Evolutionary conservation across 352 stramenopile genomes (phyloP).

Genomic region (Phytophthora pluvialis): DNA sequence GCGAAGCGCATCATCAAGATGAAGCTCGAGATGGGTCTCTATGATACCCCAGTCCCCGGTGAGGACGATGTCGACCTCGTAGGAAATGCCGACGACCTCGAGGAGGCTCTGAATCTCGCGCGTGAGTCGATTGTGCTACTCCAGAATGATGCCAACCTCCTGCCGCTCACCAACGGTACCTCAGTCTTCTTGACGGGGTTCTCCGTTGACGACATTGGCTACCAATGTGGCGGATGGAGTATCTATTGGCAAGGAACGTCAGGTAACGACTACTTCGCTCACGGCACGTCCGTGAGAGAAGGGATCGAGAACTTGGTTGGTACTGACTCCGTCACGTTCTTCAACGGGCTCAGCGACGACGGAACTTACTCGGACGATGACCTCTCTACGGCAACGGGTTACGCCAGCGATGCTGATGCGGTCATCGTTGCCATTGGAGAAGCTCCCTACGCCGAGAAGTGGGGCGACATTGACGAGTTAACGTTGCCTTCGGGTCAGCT

Average conservation of each 20-base stretch:
- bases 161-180: constrained; percentile 44
- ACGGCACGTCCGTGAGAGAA: constrained; percentile 42
- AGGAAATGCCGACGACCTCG: constrained; percentile 46
- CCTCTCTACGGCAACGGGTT: constrained; percentile 24
- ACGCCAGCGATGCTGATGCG: constrained; percentile 32
- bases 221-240: constrained; percentile 77
- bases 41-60: constrained; percentile 59
- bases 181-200: constrained; percentile 68
- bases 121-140: constrained; percentile 79
- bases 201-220: constrained; percentile 59
- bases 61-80: constrained; percentile 47
- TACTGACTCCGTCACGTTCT: constrained; percentile 36
- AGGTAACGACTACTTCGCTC: constrained; percentile 59
- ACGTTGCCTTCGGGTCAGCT: constrained; percentile 65
- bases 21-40: constrained; percentile 69
- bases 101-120: constrained; percentile 57
- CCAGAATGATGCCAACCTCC: constrained; percentile 63
- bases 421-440: constrained; percentile 44
- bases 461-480: constrained; percentile 80
- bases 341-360: constrained; percentile 38
- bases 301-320: constrained; percentile 33
- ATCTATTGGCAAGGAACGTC: constrained; percentile 84
- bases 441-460: constrained; percentile 65
- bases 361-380: constrained; percentile 37
- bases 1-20: constrained; percentile 67